Evolutionary conservation across 495 filamentous ascomycete species (phyloP), one percentile per base, ranked within the genome.

Genomic region (Alectoria sarmentosa): DNA sequence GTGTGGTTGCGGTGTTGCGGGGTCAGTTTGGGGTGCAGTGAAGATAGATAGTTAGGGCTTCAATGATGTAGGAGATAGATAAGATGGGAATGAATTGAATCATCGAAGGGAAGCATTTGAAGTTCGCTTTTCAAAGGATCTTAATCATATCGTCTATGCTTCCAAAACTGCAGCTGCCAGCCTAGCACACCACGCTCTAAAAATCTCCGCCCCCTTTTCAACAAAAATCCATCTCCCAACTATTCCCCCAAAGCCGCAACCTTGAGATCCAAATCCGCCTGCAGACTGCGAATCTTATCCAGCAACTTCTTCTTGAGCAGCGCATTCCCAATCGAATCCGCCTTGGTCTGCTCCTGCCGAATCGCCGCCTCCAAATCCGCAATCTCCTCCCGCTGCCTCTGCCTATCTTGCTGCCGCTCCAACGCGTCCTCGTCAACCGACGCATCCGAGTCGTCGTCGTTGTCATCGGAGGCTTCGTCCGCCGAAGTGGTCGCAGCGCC

Each of bases 341-440:
- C 77, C 55, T 77, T 74, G 48, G 70, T 72, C 3, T 78, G 78
- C 59, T 82, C 76, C 17, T 73, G 69, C 19, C 73, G 74, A 46
- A 83, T 82, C 56, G 79, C 71, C 0, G 70, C 73, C 58, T 83
- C 79, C 41, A 83, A 60, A 64, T 83, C 80, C 2, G 70, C 74
- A 52, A 83, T 77, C 57, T 82, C 76, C 66, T 82, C 80, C 26
- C 76, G 76, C 63, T 79, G 77, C 62, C 81, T 75, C 65, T 82
- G 79, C 30, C 78, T 69, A 62, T 82, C 78, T 37, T 75, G 79
- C 74, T 67, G 72, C 74, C 71, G 77, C 80, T 65, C 82, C 67
- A 38, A 75, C 74, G 84, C 85, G 0, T 86, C 87, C 28, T 73
- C 77, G 23, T 80, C 82, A 55, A 72, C 79, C 32, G 81, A 78